A percentile compares a stretch with the other conserved stretches of the same genome.
Conservation (phyloP, 768 basidiomycete species). For the Lactarius evosmus region DNA sequence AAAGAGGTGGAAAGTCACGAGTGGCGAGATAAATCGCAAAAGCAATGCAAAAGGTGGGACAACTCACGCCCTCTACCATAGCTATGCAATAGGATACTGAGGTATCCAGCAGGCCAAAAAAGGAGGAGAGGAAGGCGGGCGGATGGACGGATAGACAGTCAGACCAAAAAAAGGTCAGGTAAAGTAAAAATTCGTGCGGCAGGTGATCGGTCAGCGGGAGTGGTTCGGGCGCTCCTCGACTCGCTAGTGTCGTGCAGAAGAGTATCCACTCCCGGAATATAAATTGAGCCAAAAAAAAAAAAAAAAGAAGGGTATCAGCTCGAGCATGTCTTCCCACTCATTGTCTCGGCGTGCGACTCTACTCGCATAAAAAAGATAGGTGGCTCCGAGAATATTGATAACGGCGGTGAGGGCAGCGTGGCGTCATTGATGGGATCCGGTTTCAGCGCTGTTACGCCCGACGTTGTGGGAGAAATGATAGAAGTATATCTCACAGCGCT, state of each 20-base stretch:
- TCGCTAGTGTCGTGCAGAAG: slow-evolving; percentile 58
- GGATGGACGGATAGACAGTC: not conserved
- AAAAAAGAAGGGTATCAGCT: too few relatives aligned
- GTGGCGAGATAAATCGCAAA: not conserved
- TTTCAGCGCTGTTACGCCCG: slow-evolving; percentile 32
- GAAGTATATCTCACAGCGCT: slow-evolving; percentile 80
- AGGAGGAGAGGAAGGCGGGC: not conserved
- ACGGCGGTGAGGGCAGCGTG: slow-evolving; percentile 32
- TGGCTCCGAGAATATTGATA: slow-evolving; percentile 39
- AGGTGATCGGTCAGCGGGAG: not conserved
- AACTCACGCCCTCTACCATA: not conserved
- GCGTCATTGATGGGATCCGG: slow-evolving; percentile 23
- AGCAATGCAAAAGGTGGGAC: not conserved
- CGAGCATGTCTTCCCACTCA: slow-evolving; percentile 83
- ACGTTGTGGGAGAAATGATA: slow-evolving; percentile 54
- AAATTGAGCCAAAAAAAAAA: too few relatives aligned
- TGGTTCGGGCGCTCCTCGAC: slow-evolving; percentile 56
- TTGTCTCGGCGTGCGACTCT: slow-evolving; percentile 68
- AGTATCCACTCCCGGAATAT: too few relatives aligned
- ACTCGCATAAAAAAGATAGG: slow-evolving; percentile 63
- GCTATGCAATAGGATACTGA: not conserved
- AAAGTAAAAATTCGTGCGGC: not conserved
- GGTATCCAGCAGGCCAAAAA: slow-evolving; percentile 2
- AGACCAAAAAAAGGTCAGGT: not conserved
- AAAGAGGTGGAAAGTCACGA: not conserved